Evolutionary conservation across 768 basidiomycete genomes (phyloP).

Genomic region (Lentinula detonsa): DNA sequence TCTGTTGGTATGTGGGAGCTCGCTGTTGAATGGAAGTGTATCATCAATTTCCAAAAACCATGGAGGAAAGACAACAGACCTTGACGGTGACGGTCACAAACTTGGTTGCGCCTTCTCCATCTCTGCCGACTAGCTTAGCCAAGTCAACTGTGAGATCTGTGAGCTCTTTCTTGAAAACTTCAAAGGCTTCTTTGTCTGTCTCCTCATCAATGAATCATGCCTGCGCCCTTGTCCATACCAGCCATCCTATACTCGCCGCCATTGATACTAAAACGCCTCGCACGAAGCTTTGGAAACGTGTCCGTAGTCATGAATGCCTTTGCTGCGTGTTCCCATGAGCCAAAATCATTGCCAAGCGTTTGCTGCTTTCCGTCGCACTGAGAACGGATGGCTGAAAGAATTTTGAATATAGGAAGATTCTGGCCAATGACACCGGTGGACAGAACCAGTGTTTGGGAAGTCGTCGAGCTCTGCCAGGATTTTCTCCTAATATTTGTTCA

Average conservation of each 20-base stretch:
- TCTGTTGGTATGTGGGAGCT: constrained; percentile 74
- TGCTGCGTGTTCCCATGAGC: constrained; percentile 80
- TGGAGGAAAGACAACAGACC: constrained; percentile 35
- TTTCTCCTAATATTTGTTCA: constrained; percentile 63
- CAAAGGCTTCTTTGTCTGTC: constrained; percentile 53
- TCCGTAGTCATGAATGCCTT: constrained; percentile 99
- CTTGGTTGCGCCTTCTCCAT: constrained; percentile 97
- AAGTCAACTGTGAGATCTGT: constrained; percentile 86
- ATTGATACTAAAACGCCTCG: constrained; percentile 64
- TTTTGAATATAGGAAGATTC: constrained; percentile 79
- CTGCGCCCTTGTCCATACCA: constrained; percentile 98
- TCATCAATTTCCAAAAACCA: not conserved
- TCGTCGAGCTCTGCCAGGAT: constrained; percentile 57
- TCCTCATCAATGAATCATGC: constrained; percentile 95
- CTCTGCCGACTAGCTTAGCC: constrained; percentile 91
- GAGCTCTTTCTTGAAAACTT: constrained; percentile 72
- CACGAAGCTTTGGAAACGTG: constrained; percentile 94
- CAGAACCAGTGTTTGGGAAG: constrained; percentile 82
- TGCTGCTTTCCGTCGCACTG: constrained; percentile 26
- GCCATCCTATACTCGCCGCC: constrained; percentile 77
- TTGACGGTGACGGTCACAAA: constrained; percentile 92
- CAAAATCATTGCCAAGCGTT: constrained; percentile 54
- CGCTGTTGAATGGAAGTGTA: constrained; percentile 36
- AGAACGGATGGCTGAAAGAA: constrained; percentile 63
- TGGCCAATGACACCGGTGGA: constrained; percentile 98